Percentiles rank a stretch among this genome's conserved stretches.
These are phyloP conservation scores for Cladosporium cucumerinum DNA, from an alignment of 2,329 filamentous ascomycete species.

Conservation along the genomic window DNA sequence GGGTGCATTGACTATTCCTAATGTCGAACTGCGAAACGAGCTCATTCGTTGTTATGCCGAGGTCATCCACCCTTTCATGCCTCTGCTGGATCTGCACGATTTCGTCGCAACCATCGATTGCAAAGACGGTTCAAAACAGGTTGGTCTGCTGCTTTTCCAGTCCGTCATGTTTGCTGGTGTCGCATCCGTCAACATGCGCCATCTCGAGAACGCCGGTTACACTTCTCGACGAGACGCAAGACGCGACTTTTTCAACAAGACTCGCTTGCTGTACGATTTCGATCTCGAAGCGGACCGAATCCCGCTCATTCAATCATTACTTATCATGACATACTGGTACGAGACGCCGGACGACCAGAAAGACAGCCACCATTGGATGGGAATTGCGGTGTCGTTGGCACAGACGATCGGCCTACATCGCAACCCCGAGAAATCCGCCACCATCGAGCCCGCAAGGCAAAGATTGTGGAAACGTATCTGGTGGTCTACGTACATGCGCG, in stretches of 20 bases:
- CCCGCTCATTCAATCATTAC: constrained; percentile 78
- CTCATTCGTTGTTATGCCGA: constrained; percentile 79
- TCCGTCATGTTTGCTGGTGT: constrained; percentile 92
- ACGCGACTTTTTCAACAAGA: constrained; percentile 84
- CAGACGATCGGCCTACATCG: constrained; percentile 92
- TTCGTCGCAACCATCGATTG: constrained; percentile 60
- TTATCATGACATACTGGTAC: constrained; percentile 97
- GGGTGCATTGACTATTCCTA: constrained; percentile 76
- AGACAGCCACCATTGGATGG: constrained; percentile 99
- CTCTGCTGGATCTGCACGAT: constrained; percentile 67
- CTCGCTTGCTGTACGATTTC: constrained; percentile 87
- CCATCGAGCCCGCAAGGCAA: constrained; percentile 69
- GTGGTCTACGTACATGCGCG: constrained; percentile 97
- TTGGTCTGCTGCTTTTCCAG: constrained; percentile 86
- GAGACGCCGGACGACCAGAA: constrained; percentile 96
- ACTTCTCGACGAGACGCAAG: constrained; percentile 73
- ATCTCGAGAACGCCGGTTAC: constrained; percentile 74
- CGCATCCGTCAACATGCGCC: constrained; percentile 79
- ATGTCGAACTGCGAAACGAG: constrained; percentile 68
- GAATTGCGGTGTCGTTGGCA: constrained; percentile 85
- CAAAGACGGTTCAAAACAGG: constrained; percentile 64
- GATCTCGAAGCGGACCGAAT: constrained; percentile 92
- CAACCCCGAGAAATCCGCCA: constrained; percentile 68
- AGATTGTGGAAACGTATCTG: constrained; percentile 92
- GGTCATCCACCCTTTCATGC: constrained; percentile 93